Conservation (phyloP, 768 basidiomycete species). For the Austroboletus festivus region DNA sequence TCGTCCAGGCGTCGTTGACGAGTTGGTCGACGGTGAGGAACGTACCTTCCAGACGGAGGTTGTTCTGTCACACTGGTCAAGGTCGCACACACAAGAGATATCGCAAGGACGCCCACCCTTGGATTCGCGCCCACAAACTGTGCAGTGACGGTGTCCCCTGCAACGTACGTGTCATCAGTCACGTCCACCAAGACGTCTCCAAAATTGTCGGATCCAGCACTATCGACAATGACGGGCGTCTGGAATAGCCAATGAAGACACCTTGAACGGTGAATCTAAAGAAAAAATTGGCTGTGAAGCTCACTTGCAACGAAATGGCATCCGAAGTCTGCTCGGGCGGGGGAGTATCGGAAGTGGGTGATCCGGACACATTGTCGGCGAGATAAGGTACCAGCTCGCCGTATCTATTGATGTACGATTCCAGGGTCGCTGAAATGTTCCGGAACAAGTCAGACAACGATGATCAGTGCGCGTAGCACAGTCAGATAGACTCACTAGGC, state of each 20-base stretch:
- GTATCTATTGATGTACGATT: slow-evolving; percentile 78
- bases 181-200: slow-evolving; percentile 62
- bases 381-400: slow-evolving; percentile 62
- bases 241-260: slow-evolving; percentile 21
- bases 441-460: not conserved
- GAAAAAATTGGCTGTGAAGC: not conserved
- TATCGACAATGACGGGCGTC: slow-evolving; percentile 63
- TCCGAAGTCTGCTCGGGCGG: slow-evolving; percentile 61
- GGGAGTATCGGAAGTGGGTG: slow-evolving; percentile 60
- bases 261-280: too few species aligned
- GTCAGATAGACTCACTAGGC: slow-evolving; percentile 41
- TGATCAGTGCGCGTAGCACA: not conserved
- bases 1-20: slow-evolving; percentile 47
- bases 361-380: slow-evolving; percentile 42
- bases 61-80: slow-evolving; percentile 50
- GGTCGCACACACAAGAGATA: not conserved
- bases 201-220: slow-evolving; percentile 53
- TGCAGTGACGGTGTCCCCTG: slow-evolving; percentile 56
- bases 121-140: slow-evolving; percentile 78
- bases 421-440: slow-evolving; percentile 55
- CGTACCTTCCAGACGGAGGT: slow-evolving; percentile 68
- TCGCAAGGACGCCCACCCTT: slow-evolving; percentile 39
- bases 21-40: slow-evolving; percentile 66
- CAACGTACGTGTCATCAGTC: slow-evolving; percentile 43
- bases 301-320: slow-evolving; percentile 67